Evolutionary conservation across 371 early-diverging fungal species (phyloP), one percentile per base, ranked within the genome.

Genomic region (Chytridium lagenaria): DNA sequence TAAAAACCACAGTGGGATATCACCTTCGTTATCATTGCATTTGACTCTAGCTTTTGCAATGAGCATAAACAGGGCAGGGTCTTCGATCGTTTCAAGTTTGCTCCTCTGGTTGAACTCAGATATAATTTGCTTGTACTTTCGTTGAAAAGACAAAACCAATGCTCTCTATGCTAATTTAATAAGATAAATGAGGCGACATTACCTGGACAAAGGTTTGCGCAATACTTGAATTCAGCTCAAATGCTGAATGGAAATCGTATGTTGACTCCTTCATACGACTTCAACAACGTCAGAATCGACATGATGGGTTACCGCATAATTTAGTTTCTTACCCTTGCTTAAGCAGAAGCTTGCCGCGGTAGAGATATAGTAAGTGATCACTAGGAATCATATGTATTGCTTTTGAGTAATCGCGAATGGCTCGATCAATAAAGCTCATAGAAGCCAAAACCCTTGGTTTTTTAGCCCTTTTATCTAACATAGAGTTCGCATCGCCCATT

Each of bases 201-300:
- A 85, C 84, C 75, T 86, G 87, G 2, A 84, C 67, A 57, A 85
- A 82, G 0, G 87, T 87, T 59, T 87, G 86, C 5, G 87, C 87
- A 28, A 87, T 87, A 19, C 77, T 75, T 2, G 87, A 73, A 69
- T 86, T 87, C 40, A 87, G 75, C 49, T 85, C 86, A 75, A 87
- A 87, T 0, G 87, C 87, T 0, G 86, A 76, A 50, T 85, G 85
- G 68, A 87, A 87, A 44, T 87, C 86, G 61, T 76, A 71, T 0
- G 83, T 87, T 28, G 87, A 82, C 52, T 82, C 84, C 38, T 77
- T 76, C 75, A 85, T 86, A 39, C 64, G 67, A 15, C 83, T 83
- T 0, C 16, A n/a, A 31, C 2, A 67, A 19, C 12, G n/a, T 33
- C 44, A 38, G 7, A 31, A 70, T 12, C 28, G 28, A 22, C 19